These are phyloP conservation scores for Amylostereum areolatum DNA, from an alignment of 1,284 basidiomycete genomes.

Conservation along the genomic window DNA sequence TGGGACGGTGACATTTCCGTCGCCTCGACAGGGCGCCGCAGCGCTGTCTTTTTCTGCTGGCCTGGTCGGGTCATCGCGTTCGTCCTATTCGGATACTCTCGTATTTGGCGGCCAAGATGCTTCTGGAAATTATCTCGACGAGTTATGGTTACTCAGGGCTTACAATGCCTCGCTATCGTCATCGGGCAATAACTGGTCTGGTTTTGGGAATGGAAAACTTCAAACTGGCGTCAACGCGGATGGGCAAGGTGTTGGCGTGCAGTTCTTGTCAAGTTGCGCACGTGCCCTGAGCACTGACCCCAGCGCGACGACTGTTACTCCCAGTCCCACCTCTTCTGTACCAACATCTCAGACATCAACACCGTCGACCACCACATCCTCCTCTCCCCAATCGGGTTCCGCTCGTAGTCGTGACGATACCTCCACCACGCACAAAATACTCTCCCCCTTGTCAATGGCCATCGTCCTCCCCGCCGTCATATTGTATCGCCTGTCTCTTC, in stretches of 20 bases:
- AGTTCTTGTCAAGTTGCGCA: conserved; percentile 58
- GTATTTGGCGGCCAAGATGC: conserved; percentile 72
- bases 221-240: conserved; percentile 54
- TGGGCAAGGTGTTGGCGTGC: conserved; percentile 59
- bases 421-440: conserved; percentile 56
- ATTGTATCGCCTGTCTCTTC: conserved; percentile 45
- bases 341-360: conserved; percentile 12
- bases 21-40: conserved; percentile 64
- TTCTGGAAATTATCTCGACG: conserved; percentile 58
- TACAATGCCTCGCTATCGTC: conserved; percentile 53
- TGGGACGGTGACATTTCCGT: conserved; percentile 45
- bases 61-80: conserved; percentile 50
- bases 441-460: conserved; percentile 59
- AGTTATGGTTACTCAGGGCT: conserved; percentile 71
- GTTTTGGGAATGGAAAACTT: conserved; percentile 55
- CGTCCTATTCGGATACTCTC: conserved; percentile 60
- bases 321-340: conserved; percentile 8
- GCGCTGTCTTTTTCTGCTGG: conserved; percentile 47
- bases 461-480: conserved; percentile 50
- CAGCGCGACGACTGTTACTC: conserved; percentile 15
- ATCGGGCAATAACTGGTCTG: conserved; percentile 53
- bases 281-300: conserved; percentile 24
- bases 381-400: conserved; percentile 1
- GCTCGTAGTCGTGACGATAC: conserved; percentile 35
- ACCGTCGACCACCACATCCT: background rate